Conservation (phyloP, 768 basidiomycete species). For the Pleurotus eryngii region DNA sequence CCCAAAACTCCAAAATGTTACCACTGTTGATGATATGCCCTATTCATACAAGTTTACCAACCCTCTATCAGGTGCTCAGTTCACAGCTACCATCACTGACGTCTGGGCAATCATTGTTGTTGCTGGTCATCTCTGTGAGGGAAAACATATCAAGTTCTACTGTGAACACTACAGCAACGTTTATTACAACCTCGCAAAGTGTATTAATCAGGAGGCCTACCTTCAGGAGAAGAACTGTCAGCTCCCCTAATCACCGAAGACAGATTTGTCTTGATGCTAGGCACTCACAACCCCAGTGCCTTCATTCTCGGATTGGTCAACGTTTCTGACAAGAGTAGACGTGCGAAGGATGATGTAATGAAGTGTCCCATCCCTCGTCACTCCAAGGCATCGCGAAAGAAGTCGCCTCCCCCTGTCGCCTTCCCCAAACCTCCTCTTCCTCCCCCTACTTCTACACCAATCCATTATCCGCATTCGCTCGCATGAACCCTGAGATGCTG, state of each 20-base stretch:
- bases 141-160: not conserved
- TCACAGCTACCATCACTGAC: not conserved
- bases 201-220: not conserved
- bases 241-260: not conserved
- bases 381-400: no score
- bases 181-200: not conserved
- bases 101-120: not conserved
- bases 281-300: not conserved
- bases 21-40: not conserved
- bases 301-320: not conserved
- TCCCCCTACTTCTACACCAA: no score
- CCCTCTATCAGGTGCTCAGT: not conserved
- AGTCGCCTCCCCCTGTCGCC: no score
- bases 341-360: no score
- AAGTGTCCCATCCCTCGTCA: no score
- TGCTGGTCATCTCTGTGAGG: not conserved
- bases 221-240: not conserved
- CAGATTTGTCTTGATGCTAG: not conserved
- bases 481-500: no score
- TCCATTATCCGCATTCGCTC: no score
- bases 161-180: not conserved
- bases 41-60: not conserved
- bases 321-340: no score
- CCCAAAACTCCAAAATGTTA: not conserved
- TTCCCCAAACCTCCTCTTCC: no score